These are phyloP conservation scores for Suillus clintonianus DNA, from an alignment of 768 basidiomycete genomes.

Conservation along the genomic window DNA sequence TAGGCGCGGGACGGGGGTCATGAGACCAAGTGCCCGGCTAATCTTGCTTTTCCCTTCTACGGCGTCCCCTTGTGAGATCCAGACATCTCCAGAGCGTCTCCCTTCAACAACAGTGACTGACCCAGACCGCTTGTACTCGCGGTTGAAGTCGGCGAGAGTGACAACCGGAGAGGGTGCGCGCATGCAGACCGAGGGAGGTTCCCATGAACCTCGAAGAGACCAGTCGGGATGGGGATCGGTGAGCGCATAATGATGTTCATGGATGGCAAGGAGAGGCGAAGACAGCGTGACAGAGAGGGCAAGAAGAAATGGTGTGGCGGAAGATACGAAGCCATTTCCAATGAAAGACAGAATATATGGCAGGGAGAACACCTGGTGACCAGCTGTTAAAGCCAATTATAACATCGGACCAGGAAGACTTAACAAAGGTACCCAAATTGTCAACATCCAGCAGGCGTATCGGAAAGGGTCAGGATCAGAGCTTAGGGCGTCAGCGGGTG, in stretches of 20 bases:
- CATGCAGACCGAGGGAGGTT: slow-evolving; percentile 42
- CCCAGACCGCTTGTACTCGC: slow-evolving; percentile 63
- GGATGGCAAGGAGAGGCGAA: slow-evolving; percentile 65
- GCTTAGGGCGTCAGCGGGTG: slow-evolving; percentile 41
- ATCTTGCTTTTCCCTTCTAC: slow-evolving; percentile 64
- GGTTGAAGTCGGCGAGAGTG: slow-evolving; percentile 21
- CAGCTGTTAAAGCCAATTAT: background rate
- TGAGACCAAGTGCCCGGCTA: slow-evolving; percentile 62
- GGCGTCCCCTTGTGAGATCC: slow-evolving; percentile 74
- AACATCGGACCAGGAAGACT: slow-evolving; percentile 26
- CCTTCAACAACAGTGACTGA: slow-evolving; percentile 67
- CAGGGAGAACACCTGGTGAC: slow-evolving; percentile 53
- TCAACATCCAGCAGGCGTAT: slow-evolving; percentile 62
- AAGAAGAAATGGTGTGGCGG: slow-evolving; percentile 49
- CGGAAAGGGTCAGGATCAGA: slow-evolving; percentile 67
- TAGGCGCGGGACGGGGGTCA: slow-evolving; percentile 64
- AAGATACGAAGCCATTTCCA: slow-evolving; percentile 39
- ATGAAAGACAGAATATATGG: slow-evolving; percentile 56
- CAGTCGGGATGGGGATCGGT: slow-evolving; percentile 66
- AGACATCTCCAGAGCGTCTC: slow-evolving; percentile 72
- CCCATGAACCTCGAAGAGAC: slow-evolving; percentile 57
- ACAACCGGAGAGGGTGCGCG: slow-evolving; percentile 47
- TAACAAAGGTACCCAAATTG: slow-evolving; percentile 72
- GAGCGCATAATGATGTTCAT: slow-evolving; percentile 60
- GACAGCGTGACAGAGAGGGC: slow-evolving; percentile 67